These are phyloP conservation scores for Isabelozyma heimii DNA, from an alignment of 805 yeast species.

Conservation along the genomic window DNA sequence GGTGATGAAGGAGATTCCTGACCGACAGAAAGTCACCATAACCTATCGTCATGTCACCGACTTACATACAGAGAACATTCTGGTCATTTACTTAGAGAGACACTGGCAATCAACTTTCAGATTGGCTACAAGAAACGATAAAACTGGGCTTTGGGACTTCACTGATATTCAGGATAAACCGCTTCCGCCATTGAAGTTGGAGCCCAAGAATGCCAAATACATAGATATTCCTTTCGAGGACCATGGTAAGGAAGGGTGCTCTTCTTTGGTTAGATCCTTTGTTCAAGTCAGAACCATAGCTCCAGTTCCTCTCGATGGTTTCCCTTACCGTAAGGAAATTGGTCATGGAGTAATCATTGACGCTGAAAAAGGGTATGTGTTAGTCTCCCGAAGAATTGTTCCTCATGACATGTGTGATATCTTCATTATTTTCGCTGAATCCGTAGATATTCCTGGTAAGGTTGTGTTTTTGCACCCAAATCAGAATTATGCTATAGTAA, in stretches of 20 bases:
- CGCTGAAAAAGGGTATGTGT: conserved; percentile 72
- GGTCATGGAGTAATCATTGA: conserved; percentile 82
- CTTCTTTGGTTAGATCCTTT: conserved; percentile 61
- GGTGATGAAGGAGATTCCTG: conserved; percentile 77
- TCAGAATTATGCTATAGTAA: conserved; percentile 77
- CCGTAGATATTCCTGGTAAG: conserved; percentile 73
- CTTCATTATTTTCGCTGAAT: conserved; percentile 78
- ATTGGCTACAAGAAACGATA: conserved; percentile 60
- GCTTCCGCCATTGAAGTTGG: conserved; percentile 48
- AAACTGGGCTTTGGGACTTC: conserved; percentile 57
- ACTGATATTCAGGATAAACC: conserved; percentile 57
- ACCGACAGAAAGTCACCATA: conserved; percentile 66
- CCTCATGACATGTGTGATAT: conserved; percentile 84
- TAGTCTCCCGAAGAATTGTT: conserved; percentile 73
- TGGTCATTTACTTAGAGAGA: conserved; percentile 72
- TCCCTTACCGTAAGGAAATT: conserved; percentile 55
- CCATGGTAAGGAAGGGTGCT: conserved; percentile 40
- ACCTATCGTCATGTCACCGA: conserved; percentile 77
- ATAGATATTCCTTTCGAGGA: conserved; percentile 65
- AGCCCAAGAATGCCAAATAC: conserved; percentile 65
- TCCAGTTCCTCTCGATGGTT: conserved; percentile 76
- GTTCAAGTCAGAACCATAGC: conserved; percentile 65
- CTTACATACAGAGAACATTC: conserved; percentile 67
- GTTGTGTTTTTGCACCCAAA: conserved; percentile 86
- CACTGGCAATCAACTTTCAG: conserved; percentile 80